Evolutionary conservation across 176 grass and related monocot genomes (phyloP).

Genomic region (Cymbopogon citratus): DNA sequence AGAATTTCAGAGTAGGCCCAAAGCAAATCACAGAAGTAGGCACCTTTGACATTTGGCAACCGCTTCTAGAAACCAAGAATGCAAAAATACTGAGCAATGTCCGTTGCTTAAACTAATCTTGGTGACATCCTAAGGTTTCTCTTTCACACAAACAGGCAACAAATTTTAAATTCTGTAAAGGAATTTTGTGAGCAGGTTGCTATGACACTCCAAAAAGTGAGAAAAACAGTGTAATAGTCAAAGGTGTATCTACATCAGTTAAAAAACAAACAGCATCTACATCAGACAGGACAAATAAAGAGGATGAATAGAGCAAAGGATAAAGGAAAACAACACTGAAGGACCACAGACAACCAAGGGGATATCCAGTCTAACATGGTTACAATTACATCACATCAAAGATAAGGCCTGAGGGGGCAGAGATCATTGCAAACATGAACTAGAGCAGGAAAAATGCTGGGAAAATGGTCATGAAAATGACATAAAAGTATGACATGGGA

Average conservation of each 20-base stretch:
- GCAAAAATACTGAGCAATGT: not conserved
- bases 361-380: constrained; percentile 23
- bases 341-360: too few relatives aligned
- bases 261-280: not conserved
- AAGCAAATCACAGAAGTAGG: not conserved
- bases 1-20: not conserved
- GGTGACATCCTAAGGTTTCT: not conserved
- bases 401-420: constrained; percentile 4
- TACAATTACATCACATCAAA: constrained; percentile 13
- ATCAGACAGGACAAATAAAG: constrained; percentile 11
- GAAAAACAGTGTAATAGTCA: constrained; percentile 8
- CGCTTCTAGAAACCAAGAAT: constrained; percentile 7
- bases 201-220: constrained; percentile 6
- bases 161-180: constrained; percentile 17
- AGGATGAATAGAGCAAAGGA: not conserved
- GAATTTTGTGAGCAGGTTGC: not conserved
- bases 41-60: not conserved
- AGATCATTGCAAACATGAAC: constrained; percentile 1
- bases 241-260: constrained; percentile 7
- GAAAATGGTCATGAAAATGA: constrained; percentile 25
- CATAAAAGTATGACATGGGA: constrained; percentile 30
- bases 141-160: constrained; percentile 2
- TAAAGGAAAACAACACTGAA: too few relatives aligned
- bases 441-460: constrained; percentile 7
- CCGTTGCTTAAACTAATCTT: not conserved